Evolutionary conservation across 139 green algal species (phyloP).

Genomic region (Chlamydomonas incerta): DNA sequence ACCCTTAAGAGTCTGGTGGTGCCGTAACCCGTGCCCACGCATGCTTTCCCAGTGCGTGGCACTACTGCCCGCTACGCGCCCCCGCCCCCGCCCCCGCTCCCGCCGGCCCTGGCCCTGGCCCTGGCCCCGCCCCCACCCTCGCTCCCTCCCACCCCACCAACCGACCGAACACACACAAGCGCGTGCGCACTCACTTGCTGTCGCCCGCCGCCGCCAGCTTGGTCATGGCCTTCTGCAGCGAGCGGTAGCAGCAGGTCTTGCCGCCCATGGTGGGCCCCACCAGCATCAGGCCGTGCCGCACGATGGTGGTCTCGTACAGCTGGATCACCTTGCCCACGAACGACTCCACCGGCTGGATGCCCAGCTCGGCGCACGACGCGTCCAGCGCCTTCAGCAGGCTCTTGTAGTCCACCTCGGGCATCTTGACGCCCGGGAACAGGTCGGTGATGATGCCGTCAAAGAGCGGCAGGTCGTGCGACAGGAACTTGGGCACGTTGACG

Average conservation of each 20-base stretch:
- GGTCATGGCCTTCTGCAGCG: constrained; percentile 64
- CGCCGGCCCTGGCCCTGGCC: too few relatives aligned
- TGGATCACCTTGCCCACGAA: constrained; percentile 86
- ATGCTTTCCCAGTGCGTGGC: too few relatives aligned
- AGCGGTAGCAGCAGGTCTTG: constrained; percentile 81
- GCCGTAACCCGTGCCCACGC: too few relatives aligned
- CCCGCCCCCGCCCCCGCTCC: too few relatives aligned
- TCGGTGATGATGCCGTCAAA: constrained; percentile 84
- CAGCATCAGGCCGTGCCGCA: constrained; percentile 90
- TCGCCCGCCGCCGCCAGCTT: constrained; percentile 47
- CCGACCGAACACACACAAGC: background rate
- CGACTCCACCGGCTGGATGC: constrained; percentile 67
- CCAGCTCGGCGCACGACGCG: constrained; percentile 60
- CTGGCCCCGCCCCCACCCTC: background rate
- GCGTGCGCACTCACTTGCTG: constrained; percentile 43
- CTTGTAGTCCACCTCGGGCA: constrained; percentile 65
- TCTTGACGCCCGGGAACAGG: constrained; percentile 74
- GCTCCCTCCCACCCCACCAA: too few relatives aligned
- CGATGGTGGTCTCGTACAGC: constrained; percentile 89
- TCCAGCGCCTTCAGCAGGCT: constrained; percentile 60
- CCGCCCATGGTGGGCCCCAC: constrained; percentile 85
- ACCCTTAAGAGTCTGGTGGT: too few relatives aligned
- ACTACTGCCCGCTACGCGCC: background rate
- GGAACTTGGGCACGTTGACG: constrained; percentile 86
- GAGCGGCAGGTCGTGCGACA: constrained; percentile 79